Evolutionary conservation across 352 stramenopile species (phyloP).

Genomic region (Globisporangium parvum): DNA sequence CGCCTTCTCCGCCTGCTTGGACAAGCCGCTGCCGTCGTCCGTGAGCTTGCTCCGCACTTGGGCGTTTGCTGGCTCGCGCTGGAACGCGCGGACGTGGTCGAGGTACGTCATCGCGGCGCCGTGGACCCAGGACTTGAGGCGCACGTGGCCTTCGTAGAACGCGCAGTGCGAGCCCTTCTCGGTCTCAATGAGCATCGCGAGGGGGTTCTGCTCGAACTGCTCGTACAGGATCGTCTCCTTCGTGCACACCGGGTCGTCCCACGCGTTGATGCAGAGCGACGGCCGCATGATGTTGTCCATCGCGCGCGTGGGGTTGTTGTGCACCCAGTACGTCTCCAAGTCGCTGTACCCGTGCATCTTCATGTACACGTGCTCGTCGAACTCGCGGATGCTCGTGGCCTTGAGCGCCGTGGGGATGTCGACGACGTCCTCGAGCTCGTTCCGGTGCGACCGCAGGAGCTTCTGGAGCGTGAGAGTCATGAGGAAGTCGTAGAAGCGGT

Average conservation of each 20-base stretch:
- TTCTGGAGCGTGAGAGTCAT: constrained; percentile 72
- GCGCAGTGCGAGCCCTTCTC: constrained; percentile 64
- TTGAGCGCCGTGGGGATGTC: constrained; percentile 42
- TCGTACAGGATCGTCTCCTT: constrained; percentile 67
- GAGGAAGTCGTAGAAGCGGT: constrained; percentile 66
- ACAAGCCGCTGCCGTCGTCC: no score
- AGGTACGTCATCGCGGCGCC: constrained; percentile 57
- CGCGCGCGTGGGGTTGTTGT: constrained; percentile 77
- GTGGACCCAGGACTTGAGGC: constrained; percentile 67
- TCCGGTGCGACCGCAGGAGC: constrained; percentile 46
- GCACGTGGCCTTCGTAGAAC: constrained; percentile 58
- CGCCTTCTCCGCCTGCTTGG: background rate
- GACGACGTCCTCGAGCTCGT: constrained; percentile 35
- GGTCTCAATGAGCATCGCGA: constrained; percentile 49
- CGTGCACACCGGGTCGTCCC: constrained; percentile 74
- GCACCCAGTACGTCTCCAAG: constrained; percentile 57
- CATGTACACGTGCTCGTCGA: constrained; percentile 78
- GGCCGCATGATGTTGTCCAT: constrained; percentile 50
- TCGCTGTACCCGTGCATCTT: constrained; percentile 69
- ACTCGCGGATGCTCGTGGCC: constrained; percentile 54
- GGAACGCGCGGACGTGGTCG: constrained; percentile 41
- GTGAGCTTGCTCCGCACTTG: background rate
- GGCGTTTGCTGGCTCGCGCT: background rate
- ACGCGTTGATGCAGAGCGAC: constrained; percentile 66
- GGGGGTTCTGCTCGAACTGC: constrained; percentile 42